Percentiles rank a stretch among this genome's conserved stretches.
phyloP scores from a whole-genome alignment of 2,329 filamentous ascomycete species.

The Fusarium sp. region DNA sequence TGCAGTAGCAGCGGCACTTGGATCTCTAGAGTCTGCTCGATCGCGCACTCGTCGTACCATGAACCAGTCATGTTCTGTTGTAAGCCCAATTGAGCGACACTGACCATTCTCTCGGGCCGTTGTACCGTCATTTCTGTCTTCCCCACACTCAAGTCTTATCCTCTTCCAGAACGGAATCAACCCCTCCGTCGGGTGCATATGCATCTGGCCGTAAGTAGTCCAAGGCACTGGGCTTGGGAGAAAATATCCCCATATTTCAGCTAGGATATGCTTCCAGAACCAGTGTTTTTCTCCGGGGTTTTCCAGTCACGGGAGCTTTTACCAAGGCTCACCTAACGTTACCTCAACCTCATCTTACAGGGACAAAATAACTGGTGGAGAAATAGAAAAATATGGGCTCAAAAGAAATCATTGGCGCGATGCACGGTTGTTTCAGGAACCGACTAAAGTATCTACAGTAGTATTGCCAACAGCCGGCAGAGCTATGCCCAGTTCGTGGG shows the following conservation, averaged over 20 bases:
- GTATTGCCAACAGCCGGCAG: neutral
- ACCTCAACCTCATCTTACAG: neutral
- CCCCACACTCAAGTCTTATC: constrained; percentile 15
- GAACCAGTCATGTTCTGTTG: neutral
- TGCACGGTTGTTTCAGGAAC: constrained; percentile 6
- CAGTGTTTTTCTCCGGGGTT: neutral
- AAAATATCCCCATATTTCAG: neutral
- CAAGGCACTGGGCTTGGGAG: neutral
- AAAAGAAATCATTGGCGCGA: neutral
- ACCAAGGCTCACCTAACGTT: neutral
- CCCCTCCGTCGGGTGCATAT: constrained; percentile 8
- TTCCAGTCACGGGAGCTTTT: neutral
- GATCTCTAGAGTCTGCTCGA: neutral
- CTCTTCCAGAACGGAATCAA: constrained; percentile 13
- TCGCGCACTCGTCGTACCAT: neutral
- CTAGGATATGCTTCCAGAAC: neutral
- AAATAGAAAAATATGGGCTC: neutral
- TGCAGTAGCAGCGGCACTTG: neutral
- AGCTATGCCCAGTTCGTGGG: neutral
- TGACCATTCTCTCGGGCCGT: constrained; percentile 8
- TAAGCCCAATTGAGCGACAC: neutral
- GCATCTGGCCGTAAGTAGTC: neutral
- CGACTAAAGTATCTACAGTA: neutral
- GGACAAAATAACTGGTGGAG: neutral
- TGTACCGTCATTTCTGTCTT: constrained; percentile 2